A percentile compares a stretch with the other conserved stretches of the same genome.
phyloP scores from a whole-genome alignment of 441 rosid species.

The Pelargonium citronellum region DNA sequence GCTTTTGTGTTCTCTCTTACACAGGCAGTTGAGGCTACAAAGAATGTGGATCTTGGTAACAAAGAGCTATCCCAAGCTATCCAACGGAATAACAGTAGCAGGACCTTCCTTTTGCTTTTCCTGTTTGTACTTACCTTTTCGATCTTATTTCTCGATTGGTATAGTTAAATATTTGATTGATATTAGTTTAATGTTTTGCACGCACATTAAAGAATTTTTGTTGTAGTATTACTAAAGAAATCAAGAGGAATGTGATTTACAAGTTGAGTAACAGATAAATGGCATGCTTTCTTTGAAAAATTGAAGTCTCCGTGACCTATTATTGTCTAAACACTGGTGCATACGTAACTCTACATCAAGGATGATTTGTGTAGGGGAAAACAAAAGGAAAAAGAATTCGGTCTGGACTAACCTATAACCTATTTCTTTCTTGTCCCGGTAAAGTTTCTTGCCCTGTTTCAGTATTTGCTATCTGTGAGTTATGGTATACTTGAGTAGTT shows the following conservation, averaged over 20 bases:
- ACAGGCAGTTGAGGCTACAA: conserved; percentile 51
- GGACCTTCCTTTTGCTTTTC: conserved; percentile 83
- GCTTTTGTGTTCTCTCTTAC: not conserved
- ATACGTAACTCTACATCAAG: not conserved
- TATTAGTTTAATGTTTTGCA: not conserved
- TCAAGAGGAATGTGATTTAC: not conserved
- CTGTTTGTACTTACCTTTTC: conserved; percentile 78
- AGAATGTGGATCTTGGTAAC: conserved; percentile 50
- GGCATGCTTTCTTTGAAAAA: not conserved
- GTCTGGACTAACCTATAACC: not conserved
- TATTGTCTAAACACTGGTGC: not conserved
- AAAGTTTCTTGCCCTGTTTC: too few relatives aligned
- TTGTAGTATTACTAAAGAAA: not conserved
- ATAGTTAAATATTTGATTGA: conserved; percentile 34
- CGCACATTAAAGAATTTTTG: not conserved
- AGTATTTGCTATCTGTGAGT: not conserved
- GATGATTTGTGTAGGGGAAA: not conserved
- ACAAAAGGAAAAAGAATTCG: not conserved
- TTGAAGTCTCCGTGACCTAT: not conserved
- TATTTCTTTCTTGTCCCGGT: not conserved
- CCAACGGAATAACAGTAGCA: conserved; percentile 73
- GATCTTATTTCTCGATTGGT: conserved; percentile 86
- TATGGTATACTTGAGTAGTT: not conserved
- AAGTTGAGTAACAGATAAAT: not conserved
- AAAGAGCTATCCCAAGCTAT: conserved; percentile 67